Conservation (phyloP, 2,329 filamentous ascomycete species). For the Fusarium chuoi region DNA sequence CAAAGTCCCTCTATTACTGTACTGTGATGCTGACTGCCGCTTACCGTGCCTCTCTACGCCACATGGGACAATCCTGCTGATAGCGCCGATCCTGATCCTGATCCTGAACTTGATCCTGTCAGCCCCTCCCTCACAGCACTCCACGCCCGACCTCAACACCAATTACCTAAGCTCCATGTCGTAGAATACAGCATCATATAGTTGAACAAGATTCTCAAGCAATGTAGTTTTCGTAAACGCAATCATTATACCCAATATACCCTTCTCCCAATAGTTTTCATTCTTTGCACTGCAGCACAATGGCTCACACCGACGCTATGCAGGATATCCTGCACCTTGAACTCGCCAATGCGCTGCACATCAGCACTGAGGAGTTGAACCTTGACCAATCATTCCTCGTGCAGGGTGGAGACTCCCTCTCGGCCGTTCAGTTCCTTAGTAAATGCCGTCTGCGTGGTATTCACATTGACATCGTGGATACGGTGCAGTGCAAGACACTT, state of each 20-base stretch:
- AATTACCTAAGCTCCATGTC: background rate
- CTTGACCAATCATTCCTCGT: constrained; percentile 1
- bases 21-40: background rate
- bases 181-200: background rate
- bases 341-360: background rate
- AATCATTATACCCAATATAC: background rate
- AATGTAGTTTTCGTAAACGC: background rate
- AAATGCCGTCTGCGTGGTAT: background rate
- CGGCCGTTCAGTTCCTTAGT: background rate
- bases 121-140: background rate
- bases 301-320: background rate
- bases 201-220: background rate
- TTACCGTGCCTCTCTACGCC: background rate
- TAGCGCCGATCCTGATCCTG: constrained; percentile 1
- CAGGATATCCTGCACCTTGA: background rate
- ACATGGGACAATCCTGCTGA: background rate
- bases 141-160: background rate
- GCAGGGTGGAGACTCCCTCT: background rate
- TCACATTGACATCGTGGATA: background rate
- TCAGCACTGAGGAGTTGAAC: background rate
- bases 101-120: constrained; percentile 2
- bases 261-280: background rate
- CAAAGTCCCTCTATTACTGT: background rate
- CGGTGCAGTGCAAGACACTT: background rate
- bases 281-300: background rate